Evolutionary conservation across 164 flowering plant species (phyloP), one percentile per base, ranked within the genome.

Genomic region (Akebia trifoliata): DNA sequence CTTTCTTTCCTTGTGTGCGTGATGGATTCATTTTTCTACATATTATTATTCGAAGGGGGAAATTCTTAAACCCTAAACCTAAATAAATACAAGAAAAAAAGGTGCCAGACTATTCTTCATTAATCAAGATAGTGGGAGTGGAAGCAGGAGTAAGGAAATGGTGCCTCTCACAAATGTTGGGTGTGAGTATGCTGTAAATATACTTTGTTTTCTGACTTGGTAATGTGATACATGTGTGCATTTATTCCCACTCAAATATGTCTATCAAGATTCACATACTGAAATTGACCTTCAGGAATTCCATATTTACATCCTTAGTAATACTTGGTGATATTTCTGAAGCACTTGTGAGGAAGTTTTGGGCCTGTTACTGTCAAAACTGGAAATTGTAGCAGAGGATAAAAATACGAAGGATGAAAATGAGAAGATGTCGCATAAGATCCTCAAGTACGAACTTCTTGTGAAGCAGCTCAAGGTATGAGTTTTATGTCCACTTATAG

Each of bases 401-500:
- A 68, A 50, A 54, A 70, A 65, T 51, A 55, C 68, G 55, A 67
- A 60, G 58, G 69, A 57, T 50, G 67, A 79, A 52, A 56, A 74
- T 61, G 72, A 70, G 50, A 71, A 69, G 57, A 76, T 82, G 84
- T 69, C 77, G 10, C 57, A 20, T 44, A 80, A 78, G 63, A 72
- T 84, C 50, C 60, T 47, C 50, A 82, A 77, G 47, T 85, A 81
- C 43, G 80, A 90, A 74, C 64, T 61, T 59, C 79, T 78, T 31
- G 81, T 83, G 60, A 54, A 71, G 69, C 78, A 81, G 57, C 85
- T 90, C 49, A 87, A 87, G 93, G 93, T 89, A 80, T 35, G 61
- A 61, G 54, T 50, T 18, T 14, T 45, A 8, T 57, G 4, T 4
- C 12, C 26, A 37, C 5, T 30, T 36, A 1, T 25, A 49, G n/a